phyloP scores from a whole-genome alignment of 148 eudicot genomes.

The Polygonum aviculare region DNA sequence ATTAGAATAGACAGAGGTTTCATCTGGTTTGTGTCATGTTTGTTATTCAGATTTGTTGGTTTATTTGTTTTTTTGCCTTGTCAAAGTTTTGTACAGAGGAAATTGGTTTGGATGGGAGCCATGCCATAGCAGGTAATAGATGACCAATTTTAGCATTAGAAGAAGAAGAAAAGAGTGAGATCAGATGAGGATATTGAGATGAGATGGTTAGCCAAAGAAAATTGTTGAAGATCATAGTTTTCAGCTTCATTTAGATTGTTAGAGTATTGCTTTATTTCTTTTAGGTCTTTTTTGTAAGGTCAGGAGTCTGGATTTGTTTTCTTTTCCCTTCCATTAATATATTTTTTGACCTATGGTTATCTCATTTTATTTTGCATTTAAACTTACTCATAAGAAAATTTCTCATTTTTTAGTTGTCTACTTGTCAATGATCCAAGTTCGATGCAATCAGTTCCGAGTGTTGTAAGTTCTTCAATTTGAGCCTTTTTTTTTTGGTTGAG shows the following conservation, averaged over 20 bases:
- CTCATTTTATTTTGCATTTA: neutral
- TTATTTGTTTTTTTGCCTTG: neutral
- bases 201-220: neutral
- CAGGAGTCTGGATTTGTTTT: neutral
- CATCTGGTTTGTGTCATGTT: conserved; percentile 5
- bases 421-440: neutral
- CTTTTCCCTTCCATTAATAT: conserved; percentile 1
- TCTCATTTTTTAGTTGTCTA: neutral
- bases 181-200: neutral
- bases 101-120: neutral
- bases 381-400: neutral
- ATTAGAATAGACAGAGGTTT: neutral
- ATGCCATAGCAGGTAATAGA: neutral
- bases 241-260: neutral
- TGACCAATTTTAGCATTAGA: neutral
- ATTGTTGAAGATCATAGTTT: conserved; percentile 7
- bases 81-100: conserved; percentile 10
- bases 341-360: neutral
- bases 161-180: neutral
- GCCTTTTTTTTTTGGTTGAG: too few relatives aligned
- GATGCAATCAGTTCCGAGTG: neutral
- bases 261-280: neutral
- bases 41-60: conserved; percentile 8
- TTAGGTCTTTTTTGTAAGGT: conserved; percentile 3
- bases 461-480: neutral